Evolutionary conservation across 2,329 filamentous ascomycete species (phyloP), one percentile per base, ranked within the genome.

Genomic region (Hypocreales sp.): DNA sequence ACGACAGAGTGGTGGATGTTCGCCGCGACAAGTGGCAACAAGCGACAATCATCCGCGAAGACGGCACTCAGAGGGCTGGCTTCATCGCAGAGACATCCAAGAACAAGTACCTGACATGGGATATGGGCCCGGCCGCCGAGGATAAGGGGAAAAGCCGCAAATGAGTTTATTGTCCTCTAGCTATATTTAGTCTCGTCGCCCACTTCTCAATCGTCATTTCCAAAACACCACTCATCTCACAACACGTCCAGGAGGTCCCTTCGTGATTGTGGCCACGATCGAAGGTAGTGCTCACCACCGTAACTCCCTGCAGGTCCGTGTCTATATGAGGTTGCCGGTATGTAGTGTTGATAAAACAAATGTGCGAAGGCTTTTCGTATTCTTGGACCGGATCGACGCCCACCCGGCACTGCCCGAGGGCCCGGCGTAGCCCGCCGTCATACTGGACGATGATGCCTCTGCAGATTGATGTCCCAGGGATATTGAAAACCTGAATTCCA

Each of bases 201-300:
- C 15, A 17, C 1, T 14, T 8, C 8, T 20, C 20, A 3, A 20
- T 21, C 27, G 16, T 25, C n/a, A 17, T 25, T 21, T 29, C 10
- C 13, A 25, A 25, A 29, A 29, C 15, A 7, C 27, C 27, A 19
- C 21, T 29, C 27, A 29, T 29, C 14, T 29, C 16, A 24, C 27
- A 29, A 21, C 22, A 29, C 10, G 27, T 29, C 27, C 22, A 29
- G 5, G 7, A 19, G 17, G 22, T 13, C 13, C 10, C 15, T 20
- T 21, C 18, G 15, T 25, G 22, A 25, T 15, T 18, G 24, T 29
- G 27, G 13, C n/a, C 9, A 8, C 13, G 20, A 18, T 20, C 22
- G 11, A 24, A n/a, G 11, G 15, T 15, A 29, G 10, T 5, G 15
- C 23, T n/a, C 22, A 25, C 19, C 16, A 29, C 27, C 15, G 8